Evolutionary conservation across 352 stramenopile species (phyloP), one percentile per base, ranked within the genome.

Genomic region (Halophytophthora batemanensis): DNA sequence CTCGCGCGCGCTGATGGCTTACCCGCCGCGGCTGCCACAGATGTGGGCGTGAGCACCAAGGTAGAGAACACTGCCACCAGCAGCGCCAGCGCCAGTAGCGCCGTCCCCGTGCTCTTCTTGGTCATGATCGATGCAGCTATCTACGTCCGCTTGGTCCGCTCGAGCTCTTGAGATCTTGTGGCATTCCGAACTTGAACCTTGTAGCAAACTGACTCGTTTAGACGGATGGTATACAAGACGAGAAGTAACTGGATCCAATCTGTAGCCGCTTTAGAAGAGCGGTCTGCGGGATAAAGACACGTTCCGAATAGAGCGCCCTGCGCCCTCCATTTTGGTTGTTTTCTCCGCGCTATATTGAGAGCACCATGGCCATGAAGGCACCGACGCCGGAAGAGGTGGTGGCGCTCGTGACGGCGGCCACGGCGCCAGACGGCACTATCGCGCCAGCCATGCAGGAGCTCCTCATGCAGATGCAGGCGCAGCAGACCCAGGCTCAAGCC

Each of bases 1-100:
- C 78, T 89, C 36, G 78, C 78, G 33, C 77, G 72, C n/a, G 78
- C 76, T n/a, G 45, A 68, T 3, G 71, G 71, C 23, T 67, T 69
- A 0, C 7, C 56, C 3, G 49, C 61, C 29, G 47, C 48, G 6
- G 55, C 53, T 19, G 56, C 46, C 15, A 54, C 50, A 36, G 33
- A 29, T 17, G 43, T 52, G 13, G 39, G 25, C 15, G 52, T 39
- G 19, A 65, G 56, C 28, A 79, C 51, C 29, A 84, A 40, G 38
- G 45, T 31, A 31, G 25, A 31, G 8, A 31, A 31, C 25, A 85
- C 45, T 19, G 64, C 55, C 40, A 49, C 22, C 13, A 75, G 35
- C 52, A 78, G 52, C 15, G 60, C 50, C 39, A 85, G 37, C 50
- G 47, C 44, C 34, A 78, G 28, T 18, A 78, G 51, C 47, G 57